Conservation (phyloP, 2,329 filamentous ascomycete species). For the Lasiodiplodia theobromae region DNA sequence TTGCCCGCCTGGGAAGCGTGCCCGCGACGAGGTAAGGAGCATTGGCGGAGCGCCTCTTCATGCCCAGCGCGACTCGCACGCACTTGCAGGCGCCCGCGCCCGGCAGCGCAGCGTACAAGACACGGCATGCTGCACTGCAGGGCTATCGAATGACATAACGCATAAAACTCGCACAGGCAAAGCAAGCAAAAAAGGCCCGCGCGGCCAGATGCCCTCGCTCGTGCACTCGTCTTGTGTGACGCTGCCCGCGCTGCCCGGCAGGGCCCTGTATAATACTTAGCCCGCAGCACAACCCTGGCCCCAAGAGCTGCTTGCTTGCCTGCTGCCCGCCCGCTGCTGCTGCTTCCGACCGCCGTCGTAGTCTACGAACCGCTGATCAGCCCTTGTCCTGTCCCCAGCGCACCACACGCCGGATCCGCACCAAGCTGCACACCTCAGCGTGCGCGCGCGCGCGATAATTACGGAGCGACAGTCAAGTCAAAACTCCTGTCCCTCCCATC, state of each 20-base stretch:
- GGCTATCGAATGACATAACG: conserved; percentile 15
- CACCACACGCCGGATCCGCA: conserved; percentile 22
- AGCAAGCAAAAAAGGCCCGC: conserved; percentile 20
- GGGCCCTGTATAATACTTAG: not conserved
- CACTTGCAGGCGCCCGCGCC: conserved; percentile 1
- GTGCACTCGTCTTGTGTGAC: conserved; percentile 20
- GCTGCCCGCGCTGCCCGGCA: not conserved
- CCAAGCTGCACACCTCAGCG: conserved; percentile 19
- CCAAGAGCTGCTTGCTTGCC: conserved; percentile 8
- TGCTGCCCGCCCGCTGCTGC: conserved; percentile 3
- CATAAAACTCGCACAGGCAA: conserved; percentile 18
- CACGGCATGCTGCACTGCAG: conserved; percentile 10
- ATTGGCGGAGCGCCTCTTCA: conserved; percentile 15
- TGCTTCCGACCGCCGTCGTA: conserved; percentile 1
- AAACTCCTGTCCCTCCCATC: conserved; percentile 18
- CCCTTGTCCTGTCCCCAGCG: conserved; percentile 12
- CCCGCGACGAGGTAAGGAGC: conserved; percentile 19
- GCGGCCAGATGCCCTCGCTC: conserved; percentile 21
- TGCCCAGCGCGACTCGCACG: conserved; percentile 24
- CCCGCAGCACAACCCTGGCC: conserved; percentile 8
- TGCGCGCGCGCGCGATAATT: conserved; percentile 23
- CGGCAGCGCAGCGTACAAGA: conserved; percentile 10
- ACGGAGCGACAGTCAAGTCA: conserved; percentile 23
- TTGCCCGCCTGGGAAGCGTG: conserved; percentile 14
- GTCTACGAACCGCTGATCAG: conserved; percentile 16